A percentile compares a stretch with the other conserved stretches of the same genome.
Conservation (phyloP, 2,329 filamentous ascomycete species). For the Colletotrichum acutatum region DNA sequence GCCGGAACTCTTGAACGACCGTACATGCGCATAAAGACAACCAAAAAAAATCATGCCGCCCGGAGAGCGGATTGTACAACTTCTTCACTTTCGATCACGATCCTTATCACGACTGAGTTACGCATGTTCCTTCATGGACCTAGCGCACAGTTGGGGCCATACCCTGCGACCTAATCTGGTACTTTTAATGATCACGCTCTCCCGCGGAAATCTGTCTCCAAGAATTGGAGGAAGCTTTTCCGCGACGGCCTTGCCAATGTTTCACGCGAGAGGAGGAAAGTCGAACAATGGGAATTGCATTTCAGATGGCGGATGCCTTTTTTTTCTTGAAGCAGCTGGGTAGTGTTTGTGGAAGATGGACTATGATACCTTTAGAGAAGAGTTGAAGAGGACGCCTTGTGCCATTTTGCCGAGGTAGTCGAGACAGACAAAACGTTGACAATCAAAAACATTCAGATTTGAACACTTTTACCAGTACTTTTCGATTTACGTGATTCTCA, state of each 20-base stretch:
- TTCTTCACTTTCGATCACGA: conserved; percentile 18
- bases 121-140: background rate
- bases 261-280: conserved; percentile 3
- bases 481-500: background rate
- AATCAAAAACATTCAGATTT: conserved; percentile 6
- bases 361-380: conserved; percentile 15
- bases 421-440: background rate
- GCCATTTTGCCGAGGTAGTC: conserved; percentile 3
- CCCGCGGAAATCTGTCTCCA: background rate
- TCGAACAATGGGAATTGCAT: conserved; percentile 5
- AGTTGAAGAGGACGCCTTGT: background rate
- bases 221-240: background rate
- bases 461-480: background rate
- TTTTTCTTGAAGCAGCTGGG: background rate
- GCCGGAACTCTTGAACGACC: conserved; percentile 15
- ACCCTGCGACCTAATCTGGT: conserved; percentile 17
- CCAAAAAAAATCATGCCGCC: conserved; percentile 25
- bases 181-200: conserved; percentile 32
- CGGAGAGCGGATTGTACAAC: conserved; percentile 36
- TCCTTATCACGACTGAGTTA: conserved; percentile 21
- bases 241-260: conserved; percentile 18
- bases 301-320: background rate
- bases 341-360: background rate
- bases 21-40: conserved; percentile 24
- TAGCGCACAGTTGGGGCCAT: conserved; percentile 19